Conservation (phyloP, 2,329 filamentous ascomycete species). For the Stachybotrys chlorohalonatus region DNA sequence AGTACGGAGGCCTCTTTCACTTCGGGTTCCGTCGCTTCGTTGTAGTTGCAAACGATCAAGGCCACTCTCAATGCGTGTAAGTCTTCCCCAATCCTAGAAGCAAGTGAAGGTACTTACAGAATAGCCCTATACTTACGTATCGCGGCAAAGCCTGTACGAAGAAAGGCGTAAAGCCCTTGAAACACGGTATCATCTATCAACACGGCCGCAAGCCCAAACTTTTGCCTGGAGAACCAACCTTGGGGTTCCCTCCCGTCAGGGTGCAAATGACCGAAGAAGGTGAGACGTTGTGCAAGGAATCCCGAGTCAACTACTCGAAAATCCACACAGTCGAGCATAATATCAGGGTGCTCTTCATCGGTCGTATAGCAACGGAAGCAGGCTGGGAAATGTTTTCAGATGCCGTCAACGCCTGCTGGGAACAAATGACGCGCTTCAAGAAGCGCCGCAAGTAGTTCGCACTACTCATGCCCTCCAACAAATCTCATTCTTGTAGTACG, state of each 20-base stretch:
- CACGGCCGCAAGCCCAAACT: conserved; percentile 17
- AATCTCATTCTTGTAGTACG: background rate
- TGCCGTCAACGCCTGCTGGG: conserved; percentile 42
- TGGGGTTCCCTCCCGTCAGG: conserved; percentile 38
- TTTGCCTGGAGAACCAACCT: conserved; percentile 31
- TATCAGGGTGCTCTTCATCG: conserved; percentile 47
- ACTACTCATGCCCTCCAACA: no score
- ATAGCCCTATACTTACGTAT: conserved; percentile 47
- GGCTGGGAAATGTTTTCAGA: conserved; percentile 32
- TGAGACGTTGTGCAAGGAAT: conserved; percentile 38
- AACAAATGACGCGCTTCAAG: conserved; percentile 30
- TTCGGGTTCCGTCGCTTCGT: conserved; percentile 46
- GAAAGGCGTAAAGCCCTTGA: conserved; percentile 38
- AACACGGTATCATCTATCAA: conserved; percentile 45
- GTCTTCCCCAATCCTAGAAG: conserved; percentile 9
- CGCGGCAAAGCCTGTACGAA: conserved; percentile 43
- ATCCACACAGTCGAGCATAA: conserved; percentile 49
- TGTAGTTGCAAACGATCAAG: conserved; percentile 39
- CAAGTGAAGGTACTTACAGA: conserved; percentile 4
- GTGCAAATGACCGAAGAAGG: conserved; percentile 31
- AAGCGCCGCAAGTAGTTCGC: conserved; percentile 9
- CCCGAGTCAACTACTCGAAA: conserved; percentile 50
- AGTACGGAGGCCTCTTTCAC: conserved; percentile 30
- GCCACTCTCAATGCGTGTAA: conserved; percentile 49
- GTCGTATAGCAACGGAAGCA: conserved; percentile 24